These are phyloP conservation scores for Telopea speciosissima DNA, from an alignment of 177 flowering plant species.

Conservation along the genomic window DNA sequence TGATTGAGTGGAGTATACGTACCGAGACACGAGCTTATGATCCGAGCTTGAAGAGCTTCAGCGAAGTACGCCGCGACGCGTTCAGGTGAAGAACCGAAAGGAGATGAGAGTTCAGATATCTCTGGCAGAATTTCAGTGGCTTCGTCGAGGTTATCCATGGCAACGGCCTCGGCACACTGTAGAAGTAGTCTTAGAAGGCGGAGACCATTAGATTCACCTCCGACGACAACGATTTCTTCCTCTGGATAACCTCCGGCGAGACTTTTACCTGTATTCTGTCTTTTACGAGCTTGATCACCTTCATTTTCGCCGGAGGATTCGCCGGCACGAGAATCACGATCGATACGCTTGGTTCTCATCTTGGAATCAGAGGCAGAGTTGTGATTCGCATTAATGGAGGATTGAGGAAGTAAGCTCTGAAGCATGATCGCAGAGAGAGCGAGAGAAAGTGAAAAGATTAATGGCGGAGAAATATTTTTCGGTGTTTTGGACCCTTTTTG, in stretches of 20 bases:
- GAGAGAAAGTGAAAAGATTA: not conserved
- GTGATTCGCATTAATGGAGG: too few species aligned
- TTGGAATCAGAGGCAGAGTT: constrained; percentile 14
- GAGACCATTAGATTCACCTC: constrained; percentile 38
- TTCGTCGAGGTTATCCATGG: constrained; percentile 49
- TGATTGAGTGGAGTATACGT: constrained; percentile 36
- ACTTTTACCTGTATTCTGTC: constrained; percentile 13
- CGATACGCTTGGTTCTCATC: constrained; percentile 36
- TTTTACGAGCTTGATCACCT: constrained; percentile 15
- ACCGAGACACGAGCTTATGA: constrained; percentile 50
- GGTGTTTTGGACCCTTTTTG: not conserved
- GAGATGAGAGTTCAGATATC: constrained; percentile 59
- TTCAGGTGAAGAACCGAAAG: constrained; percentile 72
- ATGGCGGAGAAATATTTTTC: not conserved
- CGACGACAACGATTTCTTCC: not conserved
- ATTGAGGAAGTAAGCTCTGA: too few species aligned
- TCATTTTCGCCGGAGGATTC: constrained; percentile 1
- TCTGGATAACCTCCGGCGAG: constrained; percentile 8
- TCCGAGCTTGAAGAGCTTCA: constrained; percentile 62
- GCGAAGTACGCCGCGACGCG: constrained; percentile 84
- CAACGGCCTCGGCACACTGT: constrained; percentile 77
- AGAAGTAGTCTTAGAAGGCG: constrained; percentile 57
- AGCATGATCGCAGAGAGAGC: too few species aligned
- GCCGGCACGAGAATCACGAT: constrained; percentile 12
- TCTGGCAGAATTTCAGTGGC: constrained; percentile 64